These are phyloP conservation scores for Rutstroemia sp. DNA, from an alignment of 2,329 filamentous ascomycete species.

Conservation along the genomic window DNA sequence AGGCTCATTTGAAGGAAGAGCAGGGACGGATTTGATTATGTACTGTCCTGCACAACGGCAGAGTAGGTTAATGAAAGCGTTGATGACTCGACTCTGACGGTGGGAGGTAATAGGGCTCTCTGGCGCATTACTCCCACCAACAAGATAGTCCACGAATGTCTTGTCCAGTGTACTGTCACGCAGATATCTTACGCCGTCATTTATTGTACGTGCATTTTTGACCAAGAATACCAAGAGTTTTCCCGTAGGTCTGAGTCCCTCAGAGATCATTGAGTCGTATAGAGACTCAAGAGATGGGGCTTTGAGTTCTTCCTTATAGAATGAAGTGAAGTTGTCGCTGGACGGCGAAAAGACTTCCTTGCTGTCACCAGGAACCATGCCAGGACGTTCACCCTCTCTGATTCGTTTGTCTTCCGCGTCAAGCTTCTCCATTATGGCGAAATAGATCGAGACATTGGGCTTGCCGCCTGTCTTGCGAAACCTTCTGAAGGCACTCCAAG, in stretches of 20 bases:
- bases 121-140: conserved; percentile 9
- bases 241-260: conserved; percentile 41
- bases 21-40: conserved; percentile 24
- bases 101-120: conserved; percentile 16
- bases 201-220: conserved; percentile 40
- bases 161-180: conserved; percentile 32
- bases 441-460: conserved; percentile 42
- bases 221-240: conserved; percentile 50
- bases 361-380: conserved; percentile 50
- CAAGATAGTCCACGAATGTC: conserved; percentile 15
- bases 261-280: conserved; percentile 48
- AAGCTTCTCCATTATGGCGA: conserved; percentile 54
- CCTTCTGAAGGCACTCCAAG: conserved; percentile 41
- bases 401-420: conserved; percentile 29
- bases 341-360: conserved; percentile 47
- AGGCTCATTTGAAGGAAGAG: background rate
- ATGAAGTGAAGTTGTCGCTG: conserved; percentile 52
- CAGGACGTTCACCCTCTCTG: conserved; percentile 14
- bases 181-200: conserved; percentile 43
- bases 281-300: conserved; percentile 52
- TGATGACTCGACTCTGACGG: conserved; percentile 33
- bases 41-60: conserved; percentile 29
- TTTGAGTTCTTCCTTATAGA: conserved; percentile 53
- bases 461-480: conserved; percentile 30
- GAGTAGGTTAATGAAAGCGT: conserved; percentile 45